Evolutionary conservation across 768 basidiomycete species (phyloP).

Genomic region (Mycena galericulata): DNA sequence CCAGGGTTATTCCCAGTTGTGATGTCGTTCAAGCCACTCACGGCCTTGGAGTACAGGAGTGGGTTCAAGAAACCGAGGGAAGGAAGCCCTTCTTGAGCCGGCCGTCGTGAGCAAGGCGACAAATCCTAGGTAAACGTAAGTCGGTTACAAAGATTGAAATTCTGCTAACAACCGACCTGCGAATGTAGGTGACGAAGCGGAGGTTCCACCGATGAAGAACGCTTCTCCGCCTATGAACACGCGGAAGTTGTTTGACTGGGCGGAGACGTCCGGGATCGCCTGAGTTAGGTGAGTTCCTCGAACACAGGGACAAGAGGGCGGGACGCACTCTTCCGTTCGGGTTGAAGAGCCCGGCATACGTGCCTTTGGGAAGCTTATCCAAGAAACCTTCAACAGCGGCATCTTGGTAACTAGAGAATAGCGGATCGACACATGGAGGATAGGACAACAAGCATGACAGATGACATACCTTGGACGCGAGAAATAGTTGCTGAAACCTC

Average conservation of each 20-base stretch:
- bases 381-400: constrained; percentile 44
- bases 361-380: constrained; percentile 36
- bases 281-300: neutral
- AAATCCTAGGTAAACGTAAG: too few relatives aligned
- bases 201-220: constrained; percentile 40
- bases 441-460: neutral
- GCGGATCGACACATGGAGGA: neutral
- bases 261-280: constrained; percentile 47
- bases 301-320: neutral
- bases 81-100: constrained; percentile 56
- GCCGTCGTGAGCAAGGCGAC: constrained; percentile 71
- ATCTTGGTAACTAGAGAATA: constrained; percentile 49
- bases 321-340: constrained; percentile 35
- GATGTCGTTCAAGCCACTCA: constrained; percentile 65
- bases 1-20: constrained; percentile 63
- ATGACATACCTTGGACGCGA: constrained; percentile 39
- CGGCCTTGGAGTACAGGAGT: constrained; percentile 60
- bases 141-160: too few relatives aligned
- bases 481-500: constrained; percentile 59
- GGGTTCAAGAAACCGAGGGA: constrained; percentile 76
- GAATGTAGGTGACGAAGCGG: constrained; percentile 44
- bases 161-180: constrained; percentile 29
- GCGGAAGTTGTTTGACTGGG: constrained; percentile 41
- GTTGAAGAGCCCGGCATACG: constrained; percentile 45
- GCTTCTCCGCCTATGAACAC: constrained; percentile 35